Conservation (phyloP, 306 rosid species). For the Hippophae tibetana region DNA sequence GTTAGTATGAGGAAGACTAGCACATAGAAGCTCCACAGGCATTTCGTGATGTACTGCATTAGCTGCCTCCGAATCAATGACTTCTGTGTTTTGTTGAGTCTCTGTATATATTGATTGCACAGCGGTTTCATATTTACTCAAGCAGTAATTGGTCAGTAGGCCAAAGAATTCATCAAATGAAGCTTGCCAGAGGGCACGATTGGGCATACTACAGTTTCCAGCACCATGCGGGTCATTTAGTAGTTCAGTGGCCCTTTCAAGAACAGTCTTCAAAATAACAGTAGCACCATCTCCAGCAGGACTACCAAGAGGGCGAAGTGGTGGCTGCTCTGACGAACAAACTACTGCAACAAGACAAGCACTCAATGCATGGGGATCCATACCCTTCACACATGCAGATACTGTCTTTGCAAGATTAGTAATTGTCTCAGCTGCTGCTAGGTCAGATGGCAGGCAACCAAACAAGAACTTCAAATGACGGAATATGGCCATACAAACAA, state of each 20-base stretch:
- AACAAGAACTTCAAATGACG: conserved; percentile 82
- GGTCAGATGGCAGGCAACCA: conserved; percentile 68
- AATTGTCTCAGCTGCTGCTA: conserved; percentile 50
- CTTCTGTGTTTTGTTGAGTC: conserved; percentile 39
- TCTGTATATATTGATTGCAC: conserved; percentile 52
- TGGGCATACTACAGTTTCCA: conserved; percentile 47
- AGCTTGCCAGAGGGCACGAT: conserved; percentile 89
- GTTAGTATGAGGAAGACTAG: conserved; percentile 89
- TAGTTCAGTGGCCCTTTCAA: conserved; percentile 86
- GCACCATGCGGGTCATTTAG: conserved; percentile 73
- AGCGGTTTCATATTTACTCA: conserved; percentile 62
- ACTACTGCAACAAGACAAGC: conserved; percentile 92
- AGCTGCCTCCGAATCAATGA: conserved; percentile 54
- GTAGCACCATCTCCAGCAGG: conserved; percentile 91
- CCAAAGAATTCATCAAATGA: conserved; percentile 76
- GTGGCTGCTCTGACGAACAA: conserved; percentile 84
- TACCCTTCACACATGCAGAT: conserved; percentile 46
- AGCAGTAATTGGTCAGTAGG: conserved; percentile 70
- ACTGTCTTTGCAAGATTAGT: conserved; percentile 61
- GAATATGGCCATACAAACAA: conserved; percentile 91
- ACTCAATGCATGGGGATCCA: conserved; percentile 92
- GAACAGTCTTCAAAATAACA: conserved; percentile 63
- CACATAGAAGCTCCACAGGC: conserved; percentile 93
- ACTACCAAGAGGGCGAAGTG: conserved; percentile 87
- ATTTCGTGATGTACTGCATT: conserved; percentile 66